Percentiles rank a stretch among this genome's conserved stretches.
These are phyloP conservation scores for Tephrocybe rancida DNA, from an alignment of 768 basidiomycete genomes.

Conservation along the genomic window DNA sequence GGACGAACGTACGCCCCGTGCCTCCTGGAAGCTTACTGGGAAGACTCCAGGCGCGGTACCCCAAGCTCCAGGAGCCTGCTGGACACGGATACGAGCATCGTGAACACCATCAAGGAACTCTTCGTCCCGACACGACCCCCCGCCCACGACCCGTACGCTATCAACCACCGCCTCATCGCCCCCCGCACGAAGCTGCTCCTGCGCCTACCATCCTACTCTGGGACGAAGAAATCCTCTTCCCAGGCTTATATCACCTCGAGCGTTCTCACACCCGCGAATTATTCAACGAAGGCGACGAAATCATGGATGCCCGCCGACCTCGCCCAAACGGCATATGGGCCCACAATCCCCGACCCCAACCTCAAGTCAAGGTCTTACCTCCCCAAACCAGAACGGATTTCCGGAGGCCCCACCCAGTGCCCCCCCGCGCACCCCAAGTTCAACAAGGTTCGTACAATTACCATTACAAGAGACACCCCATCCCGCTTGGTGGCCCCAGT, in stretches of 20 bases:
- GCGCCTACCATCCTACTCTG: background rate
- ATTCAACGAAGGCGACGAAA: background rate
- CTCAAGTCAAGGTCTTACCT: background rate
- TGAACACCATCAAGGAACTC: too few species aligned
- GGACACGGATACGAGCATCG: too few species aligned
- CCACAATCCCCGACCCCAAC: background rate
- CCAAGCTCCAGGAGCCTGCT: too few species aligned
- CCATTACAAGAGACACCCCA: background rate
- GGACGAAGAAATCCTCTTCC: background rate
- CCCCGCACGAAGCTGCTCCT: background rate
- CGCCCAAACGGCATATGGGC: background rate
- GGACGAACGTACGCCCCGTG: too few species aligned
- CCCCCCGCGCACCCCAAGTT: background rate
- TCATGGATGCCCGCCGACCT: background rate
- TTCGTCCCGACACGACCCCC: too few species aligned
- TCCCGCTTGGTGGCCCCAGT: constrained; percentile 1
- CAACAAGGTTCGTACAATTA: too few species aligned
- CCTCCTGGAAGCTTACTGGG: too few species aligned
- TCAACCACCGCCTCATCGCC: background rate
- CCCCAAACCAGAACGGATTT: too few species aligned
- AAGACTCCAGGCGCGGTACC: too few species aligned
- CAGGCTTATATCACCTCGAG: background rate
- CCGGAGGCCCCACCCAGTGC: too few species aligned
- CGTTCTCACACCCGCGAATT: background rate
- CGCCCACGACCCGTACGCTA: too few species aligned